Evolutionary conservation across 352 stramenopile genomes (phyloP), one percentile per base, ranked within the genome.

Genomic region (Phytophthora citricola): DNA sequence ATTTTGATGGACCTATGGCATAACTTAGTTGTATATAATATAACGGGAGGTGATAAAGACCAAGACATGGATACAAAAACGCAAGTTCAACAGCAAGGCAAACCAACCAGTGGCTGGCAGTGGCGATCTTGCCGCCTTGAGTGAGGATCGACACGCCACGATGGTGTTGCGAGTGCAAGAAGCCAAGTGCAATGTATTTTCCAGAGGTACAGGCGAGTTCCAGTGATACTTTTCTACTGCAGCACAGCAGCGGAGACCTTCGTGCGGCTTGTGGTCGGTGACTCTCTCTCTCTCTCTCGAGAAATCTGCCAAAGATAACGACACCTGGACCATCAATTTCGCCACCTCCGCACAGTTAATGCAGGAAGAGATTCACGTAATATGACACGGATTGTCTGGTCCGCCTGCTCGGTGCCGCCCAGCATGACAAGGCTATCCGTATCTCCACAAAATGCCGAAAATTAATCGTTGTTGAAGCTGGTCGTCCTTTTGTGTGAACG

Each of bases 391-490:
- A 36, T 51, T 51, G 45, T 51, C 45, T 51, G 12, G 45, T 51
- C 45, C 26, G 38, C 14, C 5, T 20, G 43, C 26, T 24, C 43
- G 11, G 36, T 58, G 50, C 50, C 24, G 38, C 39, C 38, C 51
- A 58, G 51, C 51, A 39, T 40, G 24, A 12, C 51, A 44, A 38
- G 9, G 1, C 29, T 14, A 7, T 36, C 31, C 31, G 31, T 36
- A 36, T 36, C 31, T 36, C 31, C 31, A 11, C 8, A 46, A 36
- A 29, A 56, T 10, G 17, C 36, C 12, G 6, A 27, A 5, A 34
- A 54, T 53, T 61, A 61, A 53, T 61, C 24, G 38, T 38, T 48
- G 57, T 58, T 65, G 57, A 65, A 65, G 57, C 27, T 58, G 36
- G 8, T 22, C 31, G 49, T 22, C 20, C 50, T 34, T 67, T 61